phyloP scores from a whole-genome alignment of 805 yeast genomes.

The Soucietia sequanensis region DNA sequence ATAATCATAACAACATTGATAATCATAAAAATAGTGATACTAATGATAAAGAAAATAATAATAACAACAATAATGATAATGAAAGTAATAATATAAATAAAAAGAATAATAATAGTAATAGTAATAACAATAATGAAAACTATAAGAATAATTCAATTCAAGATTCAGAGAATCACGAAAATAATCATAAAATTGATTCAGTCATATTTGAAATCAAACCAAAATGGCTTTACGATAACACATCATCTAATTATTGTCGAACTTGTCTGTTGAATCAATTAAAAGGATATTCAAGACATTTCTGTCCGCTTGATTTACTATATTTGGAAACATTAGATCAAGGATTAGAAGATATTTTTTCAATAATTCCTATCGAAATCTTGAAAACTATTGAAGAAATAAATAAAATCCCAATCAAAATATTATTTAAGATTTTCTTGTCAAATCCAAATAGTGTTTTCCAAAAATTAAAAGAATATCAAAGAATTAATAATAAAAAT shows the following conservation, averaged over 20 bases:
- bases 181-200: conserved; percentile 9
- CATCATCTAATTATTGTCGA: conserved; percentile 46
- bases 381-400: conserved; percentile 17
- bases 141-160: background rate
- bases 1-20: conserved; percentile 1
- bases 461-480: conserved; percentile 32
- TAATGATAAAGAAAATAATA: background rate
- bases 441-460: conserved; percentile 27
- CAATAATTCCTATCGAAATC: conserved; percentile 17
- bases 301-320: conserved; percentile 49
- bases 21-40: background rate
- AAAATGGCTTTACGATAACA: conserved; percentile 55
- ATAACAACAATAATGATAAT: background rate
- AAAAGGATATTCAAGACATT: conserved; percentile 32
- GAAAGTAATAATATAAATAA: too few relatives aligned
- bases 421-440: conserved; percentile 35
- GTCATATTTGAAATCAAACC: conserved; percentile 55
- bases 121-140: background rate
- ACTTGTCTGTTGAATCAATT: conserved; percentile 53
- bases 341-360: conserved; percentile 35
- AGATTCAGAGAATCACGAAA: background rate
- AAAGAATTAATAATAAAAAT: conserved; percentile 29
- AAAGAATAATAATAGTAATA: too few relatives aligned
- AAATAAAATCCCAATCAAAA: conserved; percentile 31
- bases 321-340: conserved; percentile 25